Conservation (phyloP, 1,284 basidiomycete genomes). For the Peniophora sp. region DNA sequence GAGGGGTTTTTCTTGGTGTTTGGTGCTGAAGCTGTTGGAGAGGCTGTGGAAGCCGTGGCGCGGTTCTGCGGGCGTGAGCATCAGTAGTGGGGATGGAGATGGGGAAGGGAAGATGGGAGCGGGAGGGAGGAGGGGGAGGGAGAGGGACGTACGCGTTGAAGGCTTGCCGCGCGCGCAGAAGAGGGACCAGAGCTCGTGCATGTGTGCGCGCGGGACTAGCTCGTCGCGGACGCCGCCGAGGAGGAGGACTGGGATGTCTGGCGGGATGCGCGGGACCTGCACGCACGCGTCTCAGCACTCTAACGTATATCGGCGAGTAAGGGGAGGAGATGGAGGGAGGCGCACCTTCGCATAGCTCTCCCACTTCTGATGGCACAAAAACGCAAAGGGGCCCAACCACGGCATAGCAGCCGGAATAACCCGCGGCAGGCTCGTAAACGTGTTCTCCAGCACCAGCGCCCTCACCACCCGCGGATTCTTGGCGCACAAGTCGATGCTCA, state of each 20-base stretch:
- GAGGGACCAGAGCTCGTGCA: constrained; percentile 69
- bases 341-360: constrained; percentile 42
- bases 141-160: constrained; percentile 1
- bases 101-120: too few species aligned
- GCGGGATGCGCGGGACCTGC: constrained; percentile 62
- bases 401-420: constrained; percentile 83
- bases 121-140: too few species aligned
- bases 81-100: too few species aligned
- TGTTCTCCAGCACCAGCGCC: constrained; percentile 91
- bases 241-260: constrained; percentile 77
- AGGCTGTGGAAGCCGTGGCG: not conserved
- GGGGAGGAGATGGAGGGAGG: not conserved
- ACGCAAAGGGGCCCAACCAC: constrained; percentile 67
- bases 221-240: constrained; percentile 77
- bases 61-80: not conserved
- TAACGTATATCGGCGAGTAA: not conserved
- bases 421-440: constrained; percentile 75
- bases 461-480: constrained; percentile 65
- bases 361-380: constrained; percentile 90
- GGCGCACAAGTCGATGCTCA: constrained; percentile 82
- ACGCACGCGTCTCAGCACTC: constrained; percentile 18
- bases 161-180: constrained; percentile 35
- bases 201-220: constrained; percentile 81
- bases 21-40: not conserved
- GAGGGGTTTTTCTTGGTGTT: not conserved